Evolutionary conservation across 768 basidiomycete genomes (phyloP), one percentile per base, ranked within the genome.

Genomic region (Coprinopsis strossmayeri): DNA sequence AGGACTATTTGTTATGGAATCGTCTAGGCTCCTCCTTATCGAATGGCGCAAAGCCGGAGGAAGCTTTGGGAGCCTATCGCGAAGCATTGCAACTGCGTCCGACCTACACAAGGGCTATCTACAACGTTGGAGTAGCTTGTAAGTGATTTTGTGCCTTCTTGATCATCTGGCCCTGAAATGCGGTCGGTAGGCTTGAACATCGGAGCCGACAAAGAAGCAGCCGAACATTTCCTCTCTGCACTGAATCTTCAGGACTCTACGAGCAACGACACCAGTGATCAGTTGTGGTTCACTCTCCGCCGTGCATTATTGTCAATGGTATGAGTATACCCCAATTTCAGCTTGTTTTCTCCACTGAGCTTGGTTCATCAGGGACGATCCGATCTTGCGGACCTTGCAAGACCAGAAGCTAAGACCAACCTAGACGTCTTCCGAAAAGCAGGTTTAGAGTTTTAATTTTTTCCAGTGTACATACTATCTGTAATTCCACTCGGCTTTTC

Each of bases 91-190:
- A 82, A 58, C 69, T 97, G 40, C 80, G 92, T 32, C 96, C 96
- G 23, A 94, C 92, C 0, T 99, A 96, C 63, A 98, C 96, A 1
- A 83, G 96, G 10, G 96, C 94, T 9, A 90, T 97, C 20, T 97
- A 95, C 62, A 99, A 99, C 59, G 90, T 99, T 28, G 96, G 94
- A 37, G 96, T 99, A 23, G 93, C 94, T 18, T 99, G 93, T 93
- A 59, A 57, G 90, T 79, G 45, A 45, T 23, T 34, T 34, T 40
- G 45, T 50, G 21, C 39, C 30, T 21, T 30, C 13, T 24, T 23
- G 41, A 49, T 9, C 42, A 54, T n/a, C 20, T 51, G 34, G 21
- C 12, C 47, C 30, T 47, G 46, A 40, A 53, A 25, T 51, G 46
- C 41, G 38, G 18, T 3, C 39, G 15, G 3, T 50, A 96, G 92